These are phyloP conservation scores for Monosporozyma servazzii DNA, from an alignment of 805 yeast genomes.

Conservation along the genomic window DNA sequence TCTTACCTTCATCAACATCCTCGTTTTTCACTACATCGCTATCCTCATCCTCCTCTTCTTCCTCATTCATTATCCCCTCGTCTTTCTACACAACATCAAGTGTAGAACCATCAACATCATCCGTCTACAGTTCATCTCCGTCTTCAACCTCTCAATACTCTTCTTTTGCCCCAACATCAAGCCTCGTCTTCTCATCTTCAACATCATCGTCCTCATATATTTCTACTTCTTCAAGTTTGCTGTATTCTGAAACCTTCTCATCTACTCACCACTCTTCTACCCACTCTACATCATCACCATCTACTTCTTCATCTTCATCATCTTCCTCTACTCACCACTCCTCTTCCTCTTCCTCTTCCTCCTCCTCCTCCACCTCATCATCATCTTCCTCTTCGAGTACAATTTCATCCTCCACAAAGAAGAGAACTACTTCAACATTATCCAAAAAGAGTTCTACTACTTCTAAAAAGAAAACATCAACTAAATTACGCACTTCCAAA, in stretches of 20 bases:
- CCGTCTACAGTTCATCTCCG: background rate
- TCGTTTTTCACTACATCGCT: conserved; percentile 1
- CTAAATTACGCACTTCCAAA: background rate
- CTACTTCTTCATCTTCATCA: background rate
- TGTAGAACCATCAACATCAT: background rate
- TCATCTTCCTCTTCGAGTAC: background rate
- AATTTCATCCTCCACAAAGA: background rate
- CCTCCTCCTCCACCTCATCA: background rate
- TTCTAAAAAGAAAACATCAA: background rate
- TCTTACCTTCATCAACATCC: conserved; percentile 5
- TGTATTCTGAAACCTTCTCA: conserved; percentile 4
- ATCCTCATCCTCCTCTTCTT: background rate
- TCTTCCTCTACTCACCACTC: conserved; percentile 14
- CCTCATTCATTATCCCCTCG: background rate
- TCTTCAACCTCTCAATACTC: background rate
- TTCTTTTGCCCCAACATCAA: background rate
- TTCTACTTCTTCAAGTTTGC: background rate
- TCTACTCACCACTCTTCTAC: conserved; percentile 12
- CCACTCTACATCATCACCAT: conserved; percentile 7
- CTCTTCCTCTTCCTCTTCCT: conserved; percentile 9
- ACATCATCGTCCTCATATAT: background rate
- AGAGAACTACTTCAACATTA: background rate
- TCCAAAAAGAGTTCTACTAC: background rate
- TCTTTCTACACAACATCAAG: conserved; percentile 1
- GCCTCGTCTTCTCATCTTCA: background rate